Base-by-base conservation (phyloP, 495 filamentous ascomycete genomes). In the Cairneyella variabilis region DNA sequence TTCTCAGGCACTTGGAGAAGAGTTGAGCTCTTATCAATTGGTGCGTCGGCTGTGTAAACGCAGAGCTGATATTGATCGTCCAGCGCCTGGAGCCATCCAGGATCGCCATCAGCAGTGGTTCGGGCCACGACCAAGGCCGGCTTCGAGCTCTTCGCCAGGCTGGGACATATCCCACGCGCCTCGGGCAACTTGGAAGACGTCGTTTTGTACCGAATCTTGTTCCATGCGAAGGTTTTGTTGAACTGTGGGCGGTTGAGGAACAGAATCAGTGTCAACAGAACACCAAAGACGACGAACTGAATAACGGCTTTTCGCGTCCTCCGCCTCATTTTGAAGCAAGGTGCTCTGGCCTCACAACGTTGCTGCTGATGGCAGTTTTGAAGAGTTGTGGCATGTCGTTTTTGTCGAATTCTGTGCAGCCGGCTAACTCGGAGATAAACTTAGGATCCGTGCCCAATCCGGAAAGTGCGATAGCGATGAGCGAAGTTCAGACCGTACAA, bases 41-140 rank as follows among this genome's bases (percentile, higher is more conserved):
- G 75, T 56, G 86, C 79, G 56, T 90, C 78, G 44, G 76, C 84
- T 30, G 80, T 73, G 59, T 89, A 90, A 21, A 85, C 68, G n/a
- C 51, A 59, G 3, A 41, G 36, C 17, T 59, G 56, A 21, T 54
- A 59, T 9, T 21, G 21, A 12, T 50, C 23, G 28, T 42, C 23
- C 26, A 59, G 28, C 1, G 36, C 20, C 11, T 54, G 39, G 37
- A 59, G 56, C 56, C 56, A 59, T 36, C 20, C 39, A 2, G 28
- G 0, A 40, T 57, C 47, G 8, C 43, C 48, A 34, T 59, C 56
- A 23, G 56, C 27, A 30, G 26, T 9, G 16, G 51, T 43, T 16
- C 56, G 43, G 0, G 56, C 48, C 10, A 59, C 56, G 28, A 59
- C 39, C 8, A 59, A 30, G 27, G 51, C 56, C 1, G 56, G 50